Evolutionary conservation across 768 basidiomycete species (phyloP), one percentile per base, ranked within the genome.

Genomic region (Gelatoporia subvermispora): DNA sequence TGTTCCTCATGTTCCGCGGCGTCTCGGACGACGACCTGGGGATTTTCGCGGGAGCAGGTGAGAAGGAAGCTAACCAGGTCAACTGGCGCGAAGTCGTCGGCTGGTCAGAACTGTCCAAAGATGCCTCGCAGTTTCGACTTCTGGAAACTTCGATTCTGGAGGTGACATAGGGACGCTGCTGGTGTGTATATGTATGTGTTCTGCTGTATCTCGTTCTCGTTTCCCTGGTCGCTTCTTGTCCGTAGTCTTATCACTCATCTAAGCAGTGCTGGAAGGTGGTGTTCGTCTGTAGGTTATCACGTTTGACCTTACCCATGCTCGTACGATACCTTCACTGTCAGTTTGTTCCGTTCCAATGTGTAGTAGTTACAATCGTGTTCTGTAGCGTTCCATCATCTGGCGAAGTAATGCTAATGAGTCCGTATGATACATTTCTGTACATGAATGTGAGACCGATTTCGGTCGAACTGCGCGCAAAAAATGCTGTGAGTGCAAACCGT

Each of bases 1-100:
- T 93, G 20, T 93, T 93, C 72, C 76, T 93, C 49, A 89, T 93
- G 65, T 91, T 84, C 69, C 82, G 90, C 21, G 90, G 90, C 1
- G 67, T 93, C 25, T 77, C 75, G 17, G 89, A 92, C 53, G 90
- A 92, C 48, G 90, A 93, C 53, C 69, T 88, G 48, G 78, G 78
- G 17, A 62, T 80, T 35, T 91, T 91, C 62, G 79, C 81, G 4
- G 84, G 79, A 17, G 81, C 88, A 2, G 88, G 90, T 10, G 90
- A 90, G 68, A 92, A 92, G 66, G 90, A 91, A 63, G 90, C 89
- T 24, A 87, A 88, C 52, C 68, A 72, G 9, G 76, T 77, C 57
- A 89, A 91, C 67, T 93, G 90, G 90, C 71, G 88, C 48, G 85
- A 86, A 59, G 68, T 82, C 35, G 79, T 91, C 39, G 84, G 83